Conservation (phyloP, 805 yeast species). For the Tetrapisispora namnaoensis region DNA sequence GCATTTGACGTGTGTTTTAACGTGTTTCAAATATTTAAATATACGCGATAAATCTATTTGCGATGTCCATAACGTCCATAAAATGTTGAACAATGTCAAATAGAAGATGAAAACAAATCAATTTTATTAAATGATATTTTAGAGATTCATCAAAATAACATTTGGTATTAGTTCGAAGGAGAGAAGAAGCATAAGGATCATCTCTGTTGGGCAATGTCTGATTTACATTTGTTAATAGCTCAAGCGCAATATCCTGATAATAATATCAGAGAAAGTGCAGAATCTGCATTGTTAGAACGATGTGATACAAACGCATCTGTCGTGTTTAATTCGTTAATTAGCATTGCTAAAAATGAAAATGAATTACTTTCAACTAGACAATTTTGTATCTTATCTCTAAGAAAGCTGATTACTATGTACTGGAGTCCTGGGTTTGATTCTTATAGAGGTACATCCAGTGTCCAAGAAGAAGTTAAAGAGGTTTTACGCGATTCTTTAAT, state of each 20-base stretch:
- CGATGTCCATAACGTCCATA: background rate
- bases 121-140: no score
- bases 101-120: background rate
- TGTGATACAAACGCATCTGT: conserved; percentile 42
- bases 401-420: conserved; percentile 54
- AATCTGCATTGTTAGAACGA: conserved; percentile 35
- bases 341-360: conserved; percentile 30
- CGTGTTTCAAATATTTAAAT: background rate
- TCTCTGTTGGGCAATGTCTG: background rate
- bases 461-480: conserved; percentile 43
- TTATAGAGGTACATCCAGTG: conserved; percentile 51
- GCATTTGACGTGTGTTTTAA: background rate
- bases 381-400: conserved; percentile 54
- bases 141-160: background rate
- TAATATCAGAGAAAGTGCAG: conserved; percentile 41
- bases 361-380: conserved; percentile 40
- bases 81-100: no score
- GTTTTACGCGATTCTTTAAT: conserved; percentile 44
- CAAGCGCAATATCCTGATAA: conserved; percentile 41
- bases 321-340: conserved; percentile 35
- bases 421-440: conserved; percentile 84
- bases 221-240: conserved; percentile 12
- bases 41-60: background rate
- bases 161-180: no score
- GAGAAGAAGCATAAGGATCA: background rate